Evolutionary conservation across 352 stramenopile species (phyloP), one percentile per base, ranked within the genome.

Genomic region (Phytophthora nicotianae): DNA sequence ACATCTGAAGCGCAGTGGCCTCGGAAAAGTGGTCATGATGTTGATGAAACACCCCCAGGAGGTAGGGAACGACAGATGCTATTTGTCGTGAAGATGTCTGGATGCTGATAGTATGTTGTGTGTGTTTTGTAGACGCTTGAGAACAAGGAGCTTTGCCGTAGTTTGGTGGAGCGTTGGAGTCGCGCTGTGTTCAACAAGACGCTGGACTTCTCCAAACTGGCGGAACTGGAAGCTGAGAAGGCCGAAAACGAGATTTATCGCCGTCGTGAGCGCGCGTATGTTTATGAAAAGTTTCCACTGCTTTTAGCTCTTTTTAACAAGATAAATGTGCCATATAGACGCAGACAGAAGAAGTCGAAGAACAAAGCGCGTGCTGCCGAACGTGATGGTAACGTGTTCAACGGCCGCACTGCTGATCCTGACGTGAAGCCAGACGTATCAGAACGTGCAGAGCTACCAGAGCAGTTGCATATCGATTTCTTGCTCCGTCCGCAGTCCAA

Each of bases 141-240:
- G 26, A 96, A 96, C 75, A 96, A 96, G 62, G 88, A 94, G 17
- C 64, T 96, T 8, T 96, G 88, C 14, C 84, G 86, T 20, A 84
- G 84, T 52, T 60, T 96, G 52, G 88, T 96, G 20, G 88, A 96
- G 65, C 83, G 84, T 42, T 96, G 88, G 88, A 96, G 88, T 35
- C 88, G 88, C 27, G 87, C 86, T 0, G 88, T 96, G 17, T 96
- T 96, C 58, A 90, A 93, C 70, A 96, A 96, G 66, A 95, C 86
- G 24, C 61, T 95, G 11, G 88, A 96, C 62, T 96, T 86, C 57
- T 94, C 86, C 0, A 96, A 96, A 51, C 62, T 95, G 37, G 82
- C 83, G 3, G 88, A 96, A 52, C 65, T 95, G 13, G 86, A 96
- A 57, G 87, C 87, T 7, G 87, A 96, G 55, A 94, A 94, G 70